Evolutionary conservation across 352 stramenopile species (phyloP), one percentile per base, ranked within the genome.

Genomic region (Phytophthora sp.): DNA sequence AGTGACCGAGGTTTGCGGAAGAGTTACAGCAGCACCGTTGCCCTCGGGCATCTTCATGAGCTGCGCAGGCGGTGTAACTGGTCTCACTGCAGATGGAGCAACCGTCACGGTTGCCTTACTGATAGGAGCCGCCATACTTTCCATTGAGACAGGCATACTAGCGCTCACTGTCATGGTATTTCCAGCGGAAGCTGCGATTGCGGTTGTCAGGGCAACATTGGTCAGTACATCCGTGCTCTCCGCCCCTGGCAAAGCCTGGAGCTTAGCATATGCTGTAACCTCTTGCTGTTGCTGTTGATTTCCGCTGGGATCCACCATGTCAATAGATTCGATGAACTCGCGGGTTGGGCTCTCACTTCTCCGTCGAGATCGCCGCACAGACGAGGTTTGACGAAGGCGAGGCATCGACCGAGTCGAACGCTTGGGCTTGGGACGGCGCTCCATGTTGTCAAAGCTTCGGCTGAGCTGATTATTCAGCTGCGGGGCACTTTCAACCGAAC

Each of bases 1-100:
- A 9, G 80, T 87, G 49, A 91, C 77, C 15, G 79, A 63, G 35
- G 80, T 82, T 60, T 88, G 78, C n/a, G 69, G 62, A 17, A 62
- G 50, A n/a, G 31, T 69, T 42, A 68, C 39, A 31, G 48, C 31
- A 20, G 35, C 46, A n/a, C 49, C 34, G 9, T 61, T 72, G 39
- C 11, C 56, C 27, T 69, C 51, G 18, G 38, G 45, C 13, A 50
- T 23, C 43, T 62, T 46, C 26, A 60, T 45, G 23, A 67, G 41
- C 38, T 71, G 63, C 6, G 45, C 52, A 13, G 58, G 23, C 15
- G 69, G 44, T 11, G 58, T 60, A 8, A 30, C 20, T 32, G 64
- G 43, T 26, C 42, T 28, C 42, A 53, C 31, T 27, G 54, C 37
- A 58, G 30, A 52, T 20, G 58, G 11, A 24, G 42, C 21, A 12